A percentile compares a stretch with the other conserved stretches of the same genome.
phyloP scores from a whole-genome alignment of 2,329 filamentous ascomycete species.

The Grosmannia serpens region DNA sequence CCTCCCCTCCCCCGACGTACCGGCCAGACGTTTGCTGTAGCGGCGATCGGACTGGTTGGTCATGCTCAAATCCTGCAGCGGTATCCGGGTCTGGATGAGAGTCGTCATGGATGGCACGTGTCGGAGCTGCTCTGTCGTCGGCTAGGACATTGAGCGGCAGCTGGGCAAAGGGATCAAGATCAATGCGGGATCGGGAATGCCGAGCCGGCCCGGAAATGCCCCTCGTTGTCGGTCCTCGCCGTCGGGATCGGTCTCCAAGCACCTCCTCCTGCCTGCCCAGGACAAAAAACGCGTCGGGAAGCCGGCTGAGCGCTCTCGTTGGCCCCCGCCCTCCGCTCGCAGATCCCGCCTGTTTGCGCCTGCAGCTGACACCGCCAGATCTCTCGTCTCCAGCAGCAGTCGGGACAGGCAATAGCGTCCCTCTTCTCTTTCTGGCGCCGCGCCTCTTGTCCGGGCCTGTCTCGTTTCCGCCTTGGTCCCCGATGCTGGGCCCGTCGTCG shows the following conservation, averaged over 20 bases:
- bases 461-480: background rate
- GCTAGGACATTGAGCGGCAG: background rate
- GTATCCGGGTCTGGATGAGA: constrained; percentile 50
- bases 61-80: constrained; percentile 59
- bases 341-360: background rate
- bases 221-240: background rate
- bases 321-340: background rate
- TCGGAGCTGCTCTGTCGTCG: background rate
- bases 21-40: constrained; percentile 52
- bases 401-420: too few species aligned
- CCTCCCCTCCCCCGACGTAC: constrained; percentile 29
- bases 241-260: background rate
- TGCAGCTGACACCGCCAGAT: too few species aligned
- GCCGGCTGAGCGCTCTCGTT: background rate
- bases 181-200: background rate
- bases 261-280: background rate
- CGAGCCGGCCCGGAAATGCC: background rate
- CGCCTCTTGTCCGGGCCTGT: background rate
- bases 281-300: background rate
- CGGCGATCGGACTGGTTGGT: constrained; percentile 49
- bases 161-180: background rate
- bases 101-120: constrained; percentile 56
- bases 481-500: background rate
- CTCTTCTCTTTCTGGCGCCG: background rate
- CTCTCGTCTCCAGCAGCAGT: too few species aligned